phyloP scores from a whole-genome alignment of 768 basidiomycete species.

The Suillus variegatus region DNA sequence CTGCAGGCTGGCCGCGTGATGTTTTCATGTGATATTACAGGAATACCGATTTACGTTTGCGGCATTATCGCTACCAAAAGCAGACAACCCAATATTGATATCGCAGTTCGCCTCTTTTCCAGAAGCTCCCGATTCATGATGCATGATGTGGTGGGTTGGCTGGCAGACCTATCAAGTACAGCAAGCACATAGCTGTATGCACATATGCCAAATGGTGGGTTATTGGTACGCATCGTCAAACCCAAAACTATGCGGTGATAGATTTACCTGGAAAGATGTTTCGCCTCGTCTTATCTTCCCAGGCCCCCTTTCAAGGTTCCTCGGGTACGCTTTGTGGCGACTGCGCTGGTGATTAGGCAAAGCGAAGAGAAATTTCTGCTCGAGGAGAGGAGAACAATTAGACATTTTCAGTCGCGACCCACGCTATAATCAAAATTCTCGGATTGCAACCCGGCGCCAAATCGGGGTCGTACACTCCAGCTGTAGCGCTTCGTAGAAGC shows the following conservation, averaged over 20 bases:
- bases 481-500: background rate
- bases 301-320: background rate
- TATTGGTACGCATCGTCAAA: background rate
- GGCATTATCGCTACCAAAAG: background rate
- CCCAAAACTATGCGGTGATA: background rate
- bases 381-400: background rate
- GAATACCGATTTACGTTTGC: background rate
- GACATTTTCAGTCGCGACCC: background rate
- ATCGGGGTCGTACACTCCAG: background rate
- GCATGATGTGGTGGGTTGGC: background rate
- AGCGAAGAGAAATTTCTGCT: background rate
- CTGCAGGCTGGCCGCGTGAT: background rate
- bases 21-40: background rate
- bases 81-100: background rate
- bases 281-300: background rate
- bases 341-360: background rate
- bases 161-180: background rate
- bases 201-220: background rate
- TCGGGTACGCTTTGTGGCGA: background rate
- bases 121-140: background rate
- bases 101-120: background rate
- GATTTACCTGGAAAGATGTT: background rate
- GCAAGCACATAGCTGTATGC: background rate
- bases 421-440: background rate
- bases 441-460: background rate